Base-by-base conservation (phyloP, 495 filamentous ascomycete species). In the Aspergillus kassunensis region DNA sequence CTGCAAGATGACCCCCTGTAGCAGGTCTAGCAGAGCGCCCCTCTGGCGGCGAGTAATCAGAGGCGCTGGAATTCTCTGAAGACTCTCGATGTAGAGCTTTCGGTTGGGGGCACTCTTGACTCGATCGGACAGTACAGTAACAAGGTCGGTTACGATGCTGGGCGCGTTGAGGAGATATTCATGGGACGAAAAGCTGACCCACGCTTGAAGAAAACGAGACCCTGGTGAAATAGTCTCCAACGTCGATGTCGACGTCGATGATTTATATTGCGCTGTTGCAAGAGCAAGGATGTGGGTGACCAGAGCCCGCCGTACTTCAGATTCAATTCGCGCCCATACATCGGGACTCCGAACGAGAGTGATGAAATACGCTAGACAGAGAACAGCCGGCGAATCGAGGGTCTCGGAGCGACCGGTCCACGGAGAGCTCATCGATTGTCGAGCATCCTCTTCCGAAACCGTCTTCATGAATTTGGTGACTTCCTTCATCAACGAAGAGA, bases 161-260 rank as follows among this genome's bases (percentile, higher is more conserved):
- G 70, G 70, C 3, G 64, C 59, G 24, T 62, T 67, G 29, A 73
- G 64, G 31, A 76, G 63, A 46, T 76, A 76, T 35, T 76, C 73
- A 35, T 75, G 68, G 24, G 69, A 75, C 4, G 71, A 64, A 15
- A 76, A 50, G 46, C 66, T 67, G n/a, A 65, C 59, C 73, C 73
- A 76, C 7, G 65, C 64, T 44, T 75, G 70, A 23, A 73, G 55
- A 53, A 73, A 72, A 23, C 61, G 62, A 20, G 68, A 64, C 40
- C 65, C 57, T 23, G 60, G 51, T 1, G 64, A 53, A 20, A 56
- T 53, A 11, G 54, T 61, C 27, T 73, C 68, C 23, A 75, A 37
- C 18, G 60, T 54, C 18, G 62, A 57, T 18, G 60, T 54, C 18
- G 62, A 57, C 0, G 62, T 50, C 0, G 68, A 64, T 8, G 61